phyloP scores from a whole-genome alignment of 805 yeast genomes.

The Saturnispora hagleri region DNA sequence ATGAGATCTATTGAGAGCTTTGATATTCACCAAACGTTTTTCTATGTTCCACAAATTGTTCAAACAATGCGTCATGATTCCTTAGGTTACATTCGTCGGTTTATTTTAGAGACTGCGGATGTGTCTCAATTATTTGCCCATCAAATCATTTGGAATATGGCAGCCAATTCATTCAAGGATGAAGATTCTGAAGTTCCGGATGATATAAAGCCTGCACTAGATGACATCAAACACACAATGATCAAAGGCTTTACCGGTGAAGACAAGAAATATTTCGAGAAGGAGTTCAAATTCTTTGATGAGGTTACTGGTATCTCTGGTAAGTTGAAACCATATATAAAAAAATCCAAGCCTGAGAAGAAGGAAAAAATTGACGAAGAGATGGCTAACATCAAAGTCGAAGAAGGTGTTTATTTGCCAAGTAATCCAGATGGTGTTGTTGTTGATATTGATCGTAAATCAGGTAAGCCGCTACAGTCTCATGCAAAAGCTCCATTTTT shows the following conservation, averaged over 20 bases:
- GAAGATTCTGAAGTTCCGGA: slow-evolving; percentile 81
- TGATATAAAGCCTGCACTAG: slow-evolving; percentile 72
- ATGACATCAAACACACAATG: slow-evolving; percentile 60
- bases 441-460: slow-evolving; percentile 79
- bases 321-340: slow-evolving; percentile 87
- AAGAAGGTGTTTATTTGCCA: slow-evolving; percentile 84
- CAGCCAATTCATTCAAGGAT: slow-evolving; percentile 85
- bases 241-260: slow-evolving; percentile 46
- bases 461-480: slow-evolving; percentile 92
- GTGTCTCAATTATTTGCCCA: slow-evolving; percentile 90
- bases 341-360: slow-evolving; percentile 92
- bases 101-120: slow-evolving; percentile 85
- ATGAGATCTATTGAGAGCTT: slow-evolving; percentile 84
- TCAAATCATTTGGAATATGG: slow-evolving; percentile 96
- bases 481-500: slow-evolving; percentile 98
- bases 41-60: slow-evolving; percentile 96
- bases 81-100: slow-evolving; percentile 78
- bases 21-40: slow-evolving; percentile 81
- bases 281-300: slow-evolving; percentile 81
- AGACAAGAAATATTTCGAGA: slow-evolving; percentile 62
- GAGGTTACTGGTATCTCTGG: slow-evolving; percentile 94
- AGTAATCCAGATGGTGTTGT: slow-evolving; percentile 95
- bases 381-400: slow-evolving; percentile 67
- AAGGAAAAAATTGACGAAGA: slow-evolving; percentile 94
- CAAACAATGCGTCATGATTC: slow-evolving; percentile 80